Evolutionary conservation across 2,329 filamentous ascomycete genomes (phyloP).

Genomic region (Tolypocladium capitatum): DNA sequence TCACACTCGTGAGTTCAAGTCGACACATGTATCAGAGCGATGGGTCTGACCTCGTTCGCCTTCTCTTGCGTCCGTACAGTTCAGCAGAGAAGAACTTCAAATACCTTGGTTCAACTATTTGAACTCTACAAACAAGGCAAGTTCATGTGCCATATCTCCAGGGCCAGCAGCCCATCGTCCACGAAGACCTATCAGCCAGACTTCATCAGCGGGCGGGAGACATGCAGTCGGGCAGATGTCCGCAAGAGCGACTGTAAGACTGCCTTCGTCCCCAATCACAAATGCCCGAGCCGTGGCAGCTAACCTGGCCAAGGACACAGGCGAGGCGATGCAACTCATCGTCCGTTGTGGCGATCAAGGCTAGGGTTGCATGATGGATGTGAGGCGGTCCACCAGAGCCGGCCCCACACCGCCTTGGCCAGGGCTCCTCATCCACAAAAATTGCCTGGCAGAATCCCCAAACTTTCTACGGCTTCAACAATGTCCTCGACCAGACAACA

Average conservation of each 20-base stretch:
- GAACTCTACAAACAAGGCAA: constrained; percentile 11
- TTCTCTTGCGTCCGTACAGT: too few relatives aligned
- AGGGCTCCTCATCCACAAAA: constrained; percentile 4
- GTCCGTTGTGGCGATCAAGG: too few relatives aligned
- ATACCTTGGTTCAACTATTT: too few relatives aligned
- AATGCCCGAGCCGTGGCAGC: constrained; percentile 17
- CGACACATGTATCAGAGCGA: too few relatives aligned
- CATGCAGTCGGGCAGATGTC: constrained; percentile 19
- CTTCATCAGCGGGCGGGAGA: constrained; percentile 18
- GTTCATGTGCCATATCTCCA: constrained; percentile 5
- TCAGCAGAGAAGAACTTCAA: too few relatives aligned
- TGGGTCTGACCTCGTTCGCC: too few relatives aligned
- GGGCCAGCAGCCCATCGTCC: constrained; percentile 19
- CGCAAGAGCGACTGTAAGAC: constrained; percentile 22
- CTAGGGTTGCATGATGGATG: too few relatives aligned
- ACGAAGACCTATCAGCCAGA: constrained; percentile 22
- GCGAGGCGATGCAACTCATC: constrained; percentile 7
- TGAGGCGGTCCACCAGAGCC: too few relatives aligned
- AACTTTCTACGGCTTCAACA: not conserved
- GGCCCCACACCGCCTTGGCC: constrained; percentile 6
- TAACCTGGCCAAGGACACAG: constrained; percentile 18
- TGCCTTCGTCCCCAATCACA: constrained; percentile 14
- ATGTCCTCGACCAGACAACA: not conserved
- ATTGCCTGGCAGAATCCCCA: constrained; percentile 8
- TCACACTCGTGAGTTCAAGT: too few relatives aligned